Evolutionary conservation across 257 asterid species (phyloP).

Genomic region (Solanum tarijense): DNA sequence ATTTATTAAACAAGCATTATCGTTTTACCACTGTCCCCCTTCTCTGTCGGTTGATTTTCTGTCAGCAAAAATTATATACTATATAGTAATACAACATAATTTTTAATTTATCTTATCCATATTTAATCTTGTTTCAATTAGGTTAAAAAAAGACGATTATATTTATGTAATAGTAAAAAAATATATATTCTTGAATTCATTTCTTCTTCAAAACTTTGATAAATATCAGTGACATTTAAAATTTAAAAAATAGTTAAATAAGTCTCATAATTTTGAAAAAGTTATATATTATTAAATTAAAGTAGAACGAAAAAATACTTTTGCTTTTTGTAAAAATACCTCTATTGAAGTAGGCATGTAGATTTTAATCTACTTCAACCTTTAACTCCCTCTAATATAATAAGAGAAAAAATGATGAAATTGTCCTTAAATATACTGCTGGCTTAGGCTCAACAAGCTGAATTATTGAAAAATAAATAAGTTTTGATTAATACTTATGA

Average conservation of each 20-base stretch:
- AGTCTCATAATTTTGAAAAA: too few relatives aligned
- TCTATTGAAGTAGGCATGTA: fast-evolving
- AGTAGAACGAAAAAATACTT: too few relatives aligned
- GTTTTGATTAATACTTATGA: not conserved
- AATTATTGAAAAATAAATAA: not conserved
- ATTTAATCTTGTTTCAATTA: not conserved
- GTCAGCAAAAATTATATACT: too few relatives aligned
- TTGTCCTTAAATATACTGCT: not conserved
- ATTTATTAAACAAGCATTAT: not conserved
- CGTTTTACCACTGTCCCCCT: not conserved
- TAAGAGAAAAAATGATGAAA: not conserved
- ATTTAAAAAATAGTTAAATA: too few relatives aligned
- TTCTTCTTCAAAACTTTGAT: not conserved
- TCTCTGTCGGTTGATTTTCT: not conserved
- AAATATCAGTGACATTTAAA: too few relatives aligned
- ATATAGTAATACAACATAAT: not conserved
- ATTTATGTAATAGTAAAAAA: not conserved
- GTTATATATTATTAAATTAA: too few relatives aligned
- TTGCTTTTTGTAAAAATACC: too few relatives aligned
- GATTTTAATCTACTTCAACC: too few relatives aligned
- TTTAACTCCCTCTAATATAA: not conserved
- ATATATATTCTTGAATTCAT: too few relatives aligned
- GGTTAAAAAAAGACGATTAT: not conserved
- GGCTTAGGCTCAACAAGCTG: not conserved
- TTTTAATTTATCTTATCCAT: not conserved